Base-by-base conservation (phyloP, 1,284 basidiomycete genomes). In the Ceratobasidium papillatum region DNA sequence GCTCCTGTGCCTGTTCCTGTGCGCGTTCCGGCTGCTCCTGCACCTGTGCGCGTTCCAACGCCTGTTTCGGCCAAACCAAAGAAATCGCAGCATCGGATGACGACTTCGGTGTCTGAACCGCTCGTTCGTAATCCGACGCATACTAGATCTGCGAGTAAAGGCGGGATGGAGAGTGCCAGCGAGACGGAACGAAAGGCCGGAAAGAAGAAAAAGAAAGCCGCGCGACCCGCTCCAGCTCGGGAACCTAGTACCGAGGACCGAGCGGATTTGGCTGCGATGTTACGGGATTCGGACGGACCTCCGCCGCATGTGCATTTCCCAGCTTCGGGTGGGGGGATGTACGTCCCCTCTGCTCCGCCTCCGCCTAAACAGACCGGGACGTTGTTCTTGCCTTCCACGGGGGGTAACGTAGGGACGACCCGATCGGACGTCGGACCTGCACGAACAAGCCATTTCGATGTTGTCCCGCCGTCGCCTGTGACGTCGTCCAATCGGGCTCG, bases 261-360 rank as follows among this genome's bases (percentile, higher is more conserved):
- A 0, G 56, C 68, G 14, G 68, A 59, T 32, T 49, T 72, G 54
- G 68, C 68, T 5, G 68, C 68, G 2, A 58, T 72, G 56, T 22
- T 72, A 2, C 51, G 68, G 11, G 56, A 72, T 49, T 59, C 68
- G 19, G 68, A 72, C 56, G 68, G 19, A 8, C 19, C 56, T 1
- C 5, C 68, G n/a, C 68, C 56, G 43, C 68, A 61, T 61, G 56
- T 72, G 56, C 68, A 51, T 59, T 72, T 63, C 71, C 58, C 58
- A 11, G 51, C 58, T 43, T 19, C 32, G 22, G 54, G 54, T 36
- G 66, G 32, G 17, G 58, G 41, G 32, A 51, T 63, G 59, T 73
- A 62, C 36, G 71, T 63, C 14, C 45, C 71, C 11, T 41, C 45
- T 52, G 71, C 71, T 1, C 71, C 71, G 9, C 58, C 71, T 7